Conservation (phyloP, 2,329 filamentous ascomycete genomes). For the Fusarium tuaranense region DNA sequence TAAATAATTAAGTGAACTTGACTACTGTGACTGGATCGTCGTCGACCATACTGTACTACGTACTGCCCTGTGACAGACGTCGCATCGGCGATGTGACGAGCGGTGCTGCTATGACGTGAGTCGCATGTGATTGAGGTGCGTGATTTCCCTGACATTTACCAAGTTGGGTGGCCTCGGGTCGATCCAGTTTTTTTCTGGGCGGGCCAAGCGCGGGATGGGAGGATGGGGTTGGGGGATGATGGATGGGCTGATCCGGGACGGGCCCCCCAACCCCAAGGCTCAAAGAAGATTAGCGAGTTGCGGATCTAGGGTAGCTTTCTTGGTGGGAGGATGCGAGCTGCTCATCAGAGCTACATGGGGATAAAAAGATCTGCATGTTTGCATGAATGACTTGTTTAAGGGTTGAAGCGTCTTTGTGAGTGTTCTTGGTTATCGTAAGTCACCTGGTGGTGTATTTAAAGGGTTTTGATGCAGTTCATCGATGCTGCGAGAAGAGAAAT, state of each 20-base stretch:
- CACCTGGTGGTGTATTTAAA: not conserved
- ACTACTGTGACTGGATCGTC: not conserved
- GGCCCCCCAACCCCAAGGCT: not conserved
- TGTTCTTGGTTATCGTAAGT: not conserved
- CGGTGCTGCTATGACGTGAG: slow-evolving; percentile 29
- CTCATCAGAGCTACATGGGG: not conserved
- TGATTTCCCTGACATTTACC: slow-evolving; percentile 32
- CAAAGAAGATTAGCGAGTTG: slow-evolving; percentile 30
- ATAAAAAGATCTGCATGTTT: not conserved
- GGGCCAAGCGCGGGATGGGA: slow-evolving; percentile 1
- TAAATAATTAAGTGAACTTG: slow-evolving; percentile 13
- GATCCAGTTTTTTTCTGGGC: slow-evolving; percentile 13
- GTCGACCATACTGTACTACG: not conserved
- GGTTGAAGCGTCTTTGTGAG: not conserved
- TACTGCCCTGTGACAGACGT: not conserved
- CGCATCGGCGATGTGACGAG: slow-evolving; percentile 9
- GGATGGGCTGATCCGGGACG: slow-evolving; percentile 28
- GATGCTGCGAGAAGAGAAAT: not conserved
- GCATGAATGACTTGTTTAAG: not conserved
- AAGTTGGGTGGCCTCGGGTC: slow-evolving; percentile 17
- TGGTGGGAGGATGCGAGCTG: not conserved
- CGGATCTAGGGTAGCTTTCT: not conserved
- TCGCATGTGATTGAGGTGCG: slow-evolving; percentile 36
- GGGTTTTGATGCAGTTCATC: not conserved
- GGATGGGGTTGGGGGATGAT: not conserved